Percentiles rank a stretch among this genome's conserved stretches.
Evolutionary conservation across 164 flowering plant genomes (phyloP).

Genomic region (Santalum album): DNA sequence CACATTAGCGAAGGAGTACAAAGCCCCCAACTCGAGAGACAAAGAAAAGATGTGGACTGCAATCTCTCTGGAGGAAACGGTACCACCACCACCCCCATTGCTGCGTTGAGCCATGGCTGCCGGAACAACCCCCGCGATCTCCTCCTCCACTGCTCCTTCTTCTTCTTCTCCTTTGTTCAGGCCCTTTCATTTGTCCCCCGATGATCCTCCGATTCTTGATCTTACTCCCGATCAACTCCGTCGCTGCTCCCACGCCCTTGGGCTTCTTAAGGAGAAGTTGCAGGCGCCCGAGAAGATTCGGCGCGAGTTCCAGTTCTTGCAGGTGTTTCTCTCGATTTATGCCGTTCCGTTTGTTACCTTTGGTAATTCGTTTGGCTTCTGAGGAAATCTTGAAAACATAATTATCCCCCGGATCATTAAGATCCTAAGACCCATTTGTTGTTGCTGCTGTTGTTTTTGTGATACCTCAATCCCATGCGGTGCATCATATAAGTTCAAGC

Average conservation of each 20-base stretch:
- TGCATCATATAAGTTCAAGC: too few relatives aligned
- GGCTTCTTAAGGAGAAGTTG: conserved; percentile 34
- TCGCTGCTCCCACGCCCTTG: conserved; percentile 48
- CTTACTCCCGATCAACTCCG: conserved; percentile 43
- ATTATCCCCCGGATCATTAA: too few relatives aligned
- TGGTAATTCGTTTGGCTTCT: too few relatives aligned
- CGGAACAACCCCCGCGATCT: conserved; percentile 5
- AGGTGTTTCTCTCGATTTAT: conserved; percentile 25
- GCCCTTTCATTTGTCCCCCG: conserved; percentile 19
- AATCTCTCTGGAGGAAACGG: too few relatives aligned
- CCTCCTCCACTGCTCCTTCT: not conserved
- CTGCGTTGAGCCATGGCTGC: conserved; percentile 28
- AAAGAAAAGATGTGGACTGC: conserved; percentile 22
- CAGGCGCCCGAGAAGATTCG: conserved; percentile 17
- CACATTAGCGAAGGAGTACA: too few relatives aligned
- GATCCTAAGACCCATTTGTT: too few relatives aligned
- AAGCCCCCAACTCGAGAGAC: too few relatives aligned
- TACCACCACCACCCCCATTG: conserved; percentile 18
- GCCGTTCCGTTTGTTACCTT: too few relatives aligned
- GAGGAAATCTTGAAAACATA: too few relatives aligned
- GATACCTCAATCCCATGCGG: too few relatives aligned
- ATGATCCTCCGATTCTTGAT: conserved; percentile 21
- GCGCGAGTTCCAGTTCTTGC: conserved; percentile 43
- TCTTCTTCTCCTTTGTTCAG: conserved; percentile 6
- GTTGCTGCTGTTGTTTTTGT: too few relatives aligned